Conservation (phyloP, 1,139 yeast genomes). For the Debaryomycetaceae sp. region DNA sequence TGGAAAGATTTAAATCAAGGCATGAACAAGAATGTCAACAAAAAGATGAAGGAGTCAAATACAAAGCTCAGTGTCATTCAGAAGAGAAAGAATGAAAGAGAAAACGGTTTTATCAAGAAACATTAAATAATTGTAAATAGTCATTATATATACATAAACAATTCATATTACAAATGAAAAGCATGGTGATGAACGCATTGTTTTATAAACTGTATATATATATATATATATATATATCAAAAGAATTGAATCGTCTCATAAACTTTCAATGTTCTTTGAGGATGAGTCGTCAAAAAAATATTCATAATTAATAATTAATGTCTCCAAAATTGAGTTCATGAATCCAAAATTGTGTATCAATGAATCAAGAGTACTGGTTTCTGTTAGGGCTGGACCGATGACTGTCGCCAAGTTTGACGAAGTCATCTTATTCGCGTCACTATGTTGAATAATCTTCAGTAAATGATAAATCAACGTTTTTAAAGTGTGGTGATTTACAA, state of each 20-base stretch:
- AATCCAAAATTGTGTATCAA: constrained; percentile 51
- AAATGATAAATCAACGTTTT: constrained; percentile 68
- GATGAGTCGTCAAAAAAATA: constrained; percentile 28
- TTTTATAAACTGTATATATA: neutral
- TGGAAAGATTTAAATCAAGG: constrained; percentile 32
- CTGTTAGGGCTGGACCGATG: constrained; percentile 58
- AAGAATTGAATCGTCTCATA: neutral
- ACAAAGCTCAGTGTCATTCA: constrained; percentile 38
- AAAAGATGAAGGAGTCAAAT: constrained; percentile 34
- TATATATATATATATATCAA: no score
- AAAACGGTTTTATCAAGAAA: constrained; percentile 39
- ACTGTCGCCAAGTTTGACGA: constrained; percentile 80
- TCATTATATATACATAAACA: neutral
- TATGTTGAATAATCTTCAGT: constrained; percentile 54
- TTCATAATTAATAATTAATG: constrained; percentile 41
- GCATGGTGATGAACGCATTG: no score
- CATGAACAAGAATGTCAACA: constrained; percentile 30
- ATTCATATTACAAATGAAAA: neutral
- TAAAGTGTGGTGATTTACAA: constrained; percentile 63
- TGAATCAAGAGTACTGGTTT: constrained; percentile 51
- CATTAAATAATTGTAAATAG: constrained; percentile 20
- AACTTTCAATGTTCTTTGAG: neutral
- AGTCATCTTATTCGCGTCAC: constrained; percentile 71
- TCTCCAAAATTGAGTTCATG: constrained; percentile 53
- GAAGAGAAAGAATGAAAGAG: constrained; percentile 31